These are phyloP conservation scores for Piromyces sp. DNA, from an alignment of 192 early-diverging fungal genomes.

Conservation along the genomic window DNA sequence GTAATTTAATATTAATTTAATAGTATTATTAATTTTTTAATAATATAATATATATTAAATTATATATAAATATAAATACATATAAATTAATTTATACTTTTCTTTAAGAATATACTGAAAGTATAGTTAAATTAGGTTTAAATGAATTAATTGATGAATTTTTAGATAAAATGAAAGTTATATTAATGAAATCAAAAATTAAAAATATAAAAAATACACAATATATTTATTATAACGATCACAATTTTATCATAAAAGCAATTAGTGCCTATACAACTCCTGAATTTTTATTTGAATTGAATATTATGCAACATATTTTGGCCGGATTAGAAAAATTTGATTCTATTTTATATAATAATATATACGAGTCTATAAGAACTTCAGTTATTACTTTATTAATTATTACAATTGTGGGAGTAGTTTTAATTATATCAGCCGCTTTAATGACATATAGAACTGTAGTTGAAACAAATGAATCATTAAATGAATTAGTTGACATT, in stretches of 20 bases:
- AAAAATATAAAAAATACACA: neutral
- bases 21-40: no score
- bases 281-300: neutral
- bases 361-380: neutral
- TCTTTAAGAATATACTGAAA: no score
- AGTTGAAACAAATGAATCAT: neutral
- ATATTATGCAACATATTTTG: neutral
- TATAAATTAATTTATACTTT: no score
- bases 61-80: no score
- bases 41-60: no score
- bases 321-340: neutral
- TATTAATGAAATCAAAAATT: neutral
- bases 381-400: neutral
- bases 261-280: neutral
- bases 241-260: no score
- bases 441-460: neutral
- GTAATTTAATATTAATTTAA: neutral
- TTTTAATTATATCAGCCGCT: neutral
- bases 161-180: neutral
- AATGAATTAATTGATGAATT: neutral
- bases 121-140: neutral
- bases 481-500: neutral
- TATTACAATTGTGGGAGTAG: neutral
- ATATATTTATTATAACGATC: neutral
- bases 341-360: neutral